A percentile compares a stretch with the other conserved stretches of the same genome.
Evolutionary conservation across 139 green algal genomes (phyloP).

Genomic region (Nannochloris sp.): DNA sequence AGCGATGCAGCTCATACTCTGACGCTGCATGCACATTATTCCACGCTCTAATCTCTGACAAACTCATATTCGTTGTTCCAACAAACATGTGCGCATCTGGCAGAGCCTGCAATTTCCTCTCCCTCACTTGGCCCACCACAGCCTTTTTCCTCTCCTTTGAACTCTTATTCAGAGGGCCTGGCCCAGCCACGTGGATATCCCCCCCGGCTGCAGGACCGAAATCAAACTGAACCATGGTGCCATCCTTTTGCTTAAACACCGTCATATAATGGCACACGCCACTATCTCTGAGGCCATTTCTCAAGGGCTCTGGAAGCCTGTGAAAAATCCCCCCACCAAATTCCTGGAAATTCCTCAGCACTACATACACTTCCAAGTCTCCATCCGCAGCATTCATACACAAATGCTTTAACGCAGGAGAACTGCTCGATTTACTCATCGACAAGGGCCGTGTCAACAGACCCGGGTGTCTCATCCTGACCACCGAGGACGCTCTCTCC

Average conservation of each 20-base stretch:
- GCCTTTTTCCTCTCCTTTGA: not conserved
- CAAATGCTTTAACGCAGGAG: no score
- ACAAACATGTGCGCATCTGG: constrained; percentile 44
- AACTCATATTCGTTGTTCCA: constrained; percentile 35
- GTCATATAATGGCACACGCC: constrained; percentile 63
- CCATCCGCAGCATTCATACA: not conserved
- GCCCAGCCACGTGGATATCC: constrained; percentile 33
- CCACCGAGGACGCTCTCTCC: no score
- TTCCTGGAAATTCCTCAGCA: constrained; percentile 41
- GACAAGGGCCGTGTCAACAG: no score
- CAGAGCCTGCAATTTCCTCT: constrained; percentile 32
- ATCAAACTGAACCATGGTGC: constrained; percentile 51
- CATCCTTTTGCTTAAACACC: constrained; percentile 42
- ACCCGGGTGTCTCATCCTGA: no score
- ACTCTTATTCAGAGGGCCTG: constrained; percentile 17
- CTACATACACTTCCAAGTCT: constrained; percentile 51
- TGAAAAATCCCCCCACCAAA: constrained; percentile 44
- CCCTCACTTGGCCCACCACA: constrained; percentile 28
- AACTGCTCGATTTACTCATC: no score
- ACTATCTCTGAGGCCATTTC: constrained; percentile 31
- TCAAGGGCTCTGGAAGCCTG: constrained; percentile 24
- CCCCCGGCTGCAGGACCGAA: constrained; percentile 49
- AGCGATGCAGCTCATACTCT: constrained; percentile 44
- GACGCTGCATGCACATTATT: constrained; percentile 30
- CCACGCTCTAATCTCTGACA: constrained; percentile 44